A percentile compares a stretch with the other conserved stretches of the same genome.
Conservation (phyloP, 2,329 filamentous ascomycete species). For the Botrytis elliptica region DNA sequence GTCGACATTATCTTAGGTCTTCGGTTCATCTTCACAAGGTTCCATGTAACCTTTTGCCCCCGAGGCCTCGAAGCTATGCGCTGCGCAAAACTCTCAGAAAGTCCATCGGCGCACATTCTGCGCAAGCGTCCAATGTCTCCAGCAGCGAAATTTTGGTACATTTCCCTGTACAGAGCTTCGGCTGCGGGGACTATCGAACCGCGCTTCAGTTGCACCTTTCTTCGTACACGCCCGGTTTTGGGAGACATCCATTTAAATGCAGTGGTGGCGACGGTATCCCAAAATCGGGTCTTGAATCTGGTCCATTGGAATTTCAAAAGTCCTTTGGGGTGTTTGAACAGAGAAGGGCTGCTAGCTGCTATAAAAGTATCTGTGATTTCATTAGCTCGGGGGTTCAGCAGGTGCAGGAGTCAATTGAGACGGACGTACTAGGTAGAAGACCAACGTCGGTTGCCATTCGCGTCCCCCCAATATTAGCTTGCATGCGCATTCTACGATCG, state of each 20-base stretch:
- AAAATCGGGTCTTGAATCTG: conserved; percentile 30
- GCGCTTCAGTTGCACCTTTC: conserved; percentile 43
- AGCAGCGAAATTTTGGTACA: conserved; percentile 60
- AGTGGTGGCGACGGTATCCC: conserved; percentile 30
- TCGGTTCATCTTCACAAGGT: conserved; percentile 52
- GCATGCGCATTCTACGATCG: conserved; percentile 8
- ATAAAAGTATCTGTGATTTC: conserved; percentile 40
- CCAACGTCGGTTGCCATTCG: conserved; percentile 33
- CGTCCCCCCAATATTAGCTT: neutral
- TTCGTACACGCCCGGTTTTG: conserved; percentile 13
- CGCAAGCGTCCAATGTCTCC: conserved; percentile 54
- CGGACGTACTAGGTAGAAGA: conserved; percentile 31
- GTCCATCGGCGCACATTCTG: conserved; percentile 53
- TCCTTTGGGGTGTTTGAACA: conserved; percentile 32
- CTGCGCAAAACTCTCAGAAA: conserved; percentile 51
- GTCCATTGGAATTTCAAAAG: conserved; percentile 36
- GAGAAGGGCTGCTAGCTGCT: conserved; percentile 37
- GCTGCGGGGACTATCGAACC: conserved; percentile 51
- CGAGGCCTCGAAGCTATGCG: conserved; percentile 53
- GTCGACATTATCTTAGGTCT: conserved; percentile 47
- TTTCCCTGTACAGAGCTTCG: conserved; percentile 57
- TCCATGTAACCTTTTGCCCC: conserved; percentile 50
- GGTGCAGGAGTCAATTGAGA: conserved; percentile 5
- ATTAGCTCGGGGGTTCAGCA: neutral
- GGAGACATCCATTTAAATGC: conserved; percentile 29